Base-by-base conservation (phyloP, 2,329 filamentous ascomycete genomes). In the Aspergillus awamori region DNA sequence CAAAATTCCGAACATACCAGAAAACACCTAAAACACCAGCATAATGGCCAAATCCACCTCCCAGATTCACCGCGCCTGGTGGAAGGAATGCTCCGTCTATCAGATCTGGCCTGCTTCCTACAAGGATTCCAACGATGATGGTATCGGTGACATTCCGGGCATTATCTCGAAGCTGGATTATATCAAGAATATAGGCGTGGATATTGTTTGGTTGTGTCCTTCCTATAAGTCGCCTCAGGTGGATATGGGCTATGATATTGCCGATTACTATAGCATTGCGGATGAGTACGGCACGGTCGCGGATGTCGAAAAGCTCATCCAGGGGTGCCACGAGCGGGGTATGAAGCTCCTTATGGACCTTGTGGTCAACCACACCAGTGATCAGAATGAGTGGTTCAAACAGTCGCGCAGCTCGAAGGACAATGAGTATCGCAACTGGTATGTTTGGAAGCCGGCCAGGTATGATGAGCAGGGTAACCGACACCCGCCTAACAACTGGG, bases 341-440 rank as follows among this genome's bases (percentile, higher is more conserved):
- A 90, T 93, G 84, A 86, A 85, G 65, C 76, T 93, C 10, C 86
- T 93, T 59, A 83, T 93, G 61, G 90, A 93, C 70, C 80, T 93
- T 3, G 90, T 93, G 2, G 84, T 93, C 63, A 94, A 93, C 66
- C 90, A 94, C 72, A 92, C 89, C 0, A 89, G 86, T 2, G 85
- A 89, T 64, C 82, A 90, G 71, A 88, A 91, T 68, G 80, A 82
- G 3, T 93, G 89, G 89, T 92, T 92, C 76, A 81, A 85, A 52
- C 84, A 90, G 69, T 89, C 87, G 2, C 80, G 86, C 54, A 84
- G 83, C 38, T 87, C 84, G 43, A 86, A 82, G 60, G 80, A 84
- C 64, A 89, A 81, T 69, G 81, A 86, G 8, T 90, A 90, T 70
- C 80, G 89, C 1, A 83, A 90, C 72, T 92, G 88, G 88, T 91